These are phyloP conservation scores for Lentinus brumalis DNA, from an alignment of 768 basidiomycete species.

Conservation along the genomic window DNA sequence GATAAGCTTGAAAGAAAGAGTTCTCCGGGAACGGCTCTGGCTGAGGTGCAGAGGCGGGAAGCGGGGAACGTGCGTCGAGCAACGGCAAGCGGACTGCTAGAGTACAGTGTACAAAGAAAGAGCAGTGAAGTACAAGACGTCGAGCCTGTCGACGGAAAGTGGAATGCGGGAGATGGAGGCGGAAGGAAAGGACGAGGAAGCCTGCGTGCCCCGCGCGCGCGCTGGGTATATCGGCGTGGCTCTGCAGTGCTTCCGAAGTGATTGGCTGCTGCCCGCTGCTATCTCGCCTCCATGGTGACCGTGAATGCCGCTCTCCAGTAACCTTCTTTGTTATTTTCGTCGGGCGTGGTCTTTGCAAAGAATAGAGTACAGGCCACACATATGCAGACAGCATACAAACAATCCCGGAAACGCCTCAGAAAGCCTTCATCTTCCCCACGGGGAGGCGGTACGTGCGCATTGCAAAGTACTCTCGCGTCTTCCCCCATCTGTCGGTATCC, in stretches of 20 bases:
- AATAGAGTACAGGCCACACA: not conserved
- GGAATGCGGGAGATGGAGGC: constrained; percentile 4
- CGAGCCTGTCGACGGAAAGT: constrained; percentile 32
- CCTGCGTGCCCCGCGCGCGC: constrained; percentile 6
- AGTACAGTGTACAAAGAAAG: constrained; percentile 18
- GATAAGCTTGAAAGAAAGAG: not conserved
- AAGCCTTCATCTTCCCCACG: constrained; percentile 38
- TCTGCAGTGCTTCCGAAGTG: constrained; percentile 12
- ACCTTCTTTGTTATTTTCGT: constrained; percentile 9
- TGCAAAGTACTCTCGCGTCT: constrained; percentile 74
- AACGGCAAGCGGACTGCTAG: constrained; percentile 18
- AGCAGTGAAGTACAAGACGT: constrained; percentile 19
- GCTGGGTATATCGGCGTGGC: constrained; percentile 15
- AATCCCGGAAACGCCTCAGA: constrained; percentile 6
- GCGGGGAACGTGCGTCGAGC: constrained; percentile 10
- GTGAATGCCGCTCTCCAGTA: not conserved
- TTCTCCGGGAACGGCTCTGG: constrained; percentile 17
- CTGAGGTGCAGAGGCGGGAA: not conserved
- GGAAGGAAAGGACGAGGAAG: constrained; percentile 6
- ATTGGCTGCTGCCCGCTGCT: constrained; percentile 1
- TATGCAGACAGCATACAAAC: not conserved
- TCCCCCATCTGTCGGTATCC: constrained; percentile 72
- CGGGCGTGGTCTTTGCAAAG: not conserved
- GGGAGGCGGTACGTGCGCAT: constrained; percentile 77
- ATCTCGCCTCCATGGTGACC: constrained; percentile 19